A percentile compares a stretch with the other conserved stretches of the same genome.
These are phyloP conservation scores for Coniochaeta prunicola DNA, from an alignment of 2,329 filamentous ascomycete species.

Conservation along the genomic window DNA sequence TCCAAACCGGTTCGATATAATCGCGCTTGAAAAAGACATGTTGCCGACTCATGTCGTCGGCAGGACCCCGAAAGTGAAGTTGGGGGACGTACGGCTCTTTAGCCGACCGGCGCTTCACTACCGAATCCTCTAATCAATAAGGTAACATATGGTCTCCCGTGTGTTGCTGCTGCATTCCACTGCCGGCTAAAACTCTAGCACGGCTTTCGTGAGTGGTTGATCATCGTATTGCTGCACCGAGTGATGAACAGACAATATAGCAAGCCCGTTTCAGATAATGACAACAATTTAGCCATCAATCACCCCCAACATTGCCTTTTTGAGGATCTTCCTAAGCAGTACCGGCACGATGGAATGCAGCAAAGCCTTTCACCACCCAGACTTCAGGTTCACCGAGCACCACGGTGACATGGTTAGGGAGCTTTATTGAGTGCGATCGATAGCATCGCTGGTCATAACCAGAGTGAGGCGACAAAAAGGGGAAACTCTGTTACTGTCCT, in stretches of 20 bases:
- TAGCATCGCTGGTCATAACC: no score
- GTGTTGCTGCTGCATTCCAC: background rate
- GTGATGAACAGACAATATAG: background rate
- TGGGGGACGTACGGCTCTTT: background rate
- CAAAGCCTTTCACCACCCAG: background rate
- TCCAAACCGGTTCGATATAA: no score
- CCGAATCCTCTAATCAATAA: no score
- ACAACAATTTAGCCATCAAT: slow-evolving; percentile 16
- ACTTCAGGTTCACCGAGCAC: background rate
- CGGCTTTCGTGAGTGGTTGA: background rate
- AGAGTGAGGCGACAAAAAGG: no score
- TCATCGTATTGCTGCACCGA: background rate
- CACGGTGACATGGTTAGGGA: no score
- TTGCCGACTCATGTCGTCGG: background rate
- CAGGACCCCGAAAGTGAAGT: background rate
- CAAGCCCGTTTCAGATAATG: slow-evolving; percentile 11
- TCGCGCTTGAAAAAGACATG: no score
- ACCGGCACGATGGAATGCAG: background rate
- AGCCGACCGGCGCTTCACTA: background rate
- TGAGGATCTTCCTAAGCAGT: background rate
- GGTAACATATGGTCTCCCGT: background rate
- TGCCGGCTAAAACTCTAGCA: background rate
- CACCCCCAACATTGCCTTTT: slow-evolving; percentile 10
- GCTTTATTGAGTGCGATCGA: no score
- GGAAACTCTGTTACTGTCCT: no score